These are phyloP conservation scores for Puccinia triticina DNA, from an alignment of 1,284 basidiomycete species.

Conservation along the genomic window DNA sequence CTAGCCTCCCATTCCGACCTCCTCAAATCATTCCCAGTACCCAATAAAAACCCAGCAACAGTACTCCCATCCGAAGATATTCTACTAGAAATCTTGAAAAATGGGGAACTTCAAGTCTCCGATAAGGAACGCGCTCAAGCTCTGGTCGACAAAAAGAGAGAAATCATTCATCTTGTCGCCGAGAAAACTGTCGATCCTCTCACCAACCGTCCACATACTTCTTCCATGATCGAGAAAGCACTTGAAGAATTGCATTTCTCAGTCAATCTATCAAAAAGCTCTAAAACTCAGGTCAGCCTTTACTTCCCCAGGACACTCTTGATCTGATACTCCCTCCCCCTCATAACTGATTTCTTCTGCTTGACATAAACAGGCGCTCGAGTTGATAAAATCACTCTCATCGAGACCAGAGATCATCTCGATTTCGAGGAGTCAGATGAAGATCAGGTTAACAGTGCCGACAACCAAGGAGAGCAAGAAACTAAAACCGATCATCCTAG, in stretches of 20 bases:
- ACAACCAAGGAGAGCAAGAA: slow-evolving; percentile 70
- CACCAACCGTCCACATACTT: slow-evolving; percentile 85
- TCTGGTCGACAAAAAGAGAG: slow-evolving; percentile 77
- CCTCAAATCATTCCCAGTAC: slow-evolving; percentile 85
- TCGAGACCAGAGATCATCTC: slow-evolving; percentile 79
- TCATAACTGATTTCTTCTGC: not conserved
- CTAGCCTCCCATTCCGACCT: slow-evolving; percentile 86
- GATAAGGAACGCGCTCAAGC: slow-evolving; percentile 96
- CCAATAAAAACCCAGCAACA: slow-evolving; percentile 58
- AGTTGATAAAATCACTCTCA: slow-evolving; percentile 78
- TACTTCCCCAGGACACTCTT: not conserved
- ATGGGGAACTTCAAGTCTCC: slow-evolving; percentile 94
- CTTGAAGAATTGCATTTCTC: slow-evolving; percentile 93
- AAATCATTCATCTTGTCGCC: slow-evolving; percentile 90
- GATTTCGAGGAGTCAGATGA: slow-evolving; percentile 89
- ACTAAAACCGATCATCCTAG: slow-evolving; percentile 73
- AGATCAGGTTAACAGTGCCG: slow-evolving; percentile 80
- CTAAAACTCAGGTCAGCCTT: slow-evolving; percentile 65
- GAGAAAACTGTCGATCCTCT: slow-evolving; percentile 93
- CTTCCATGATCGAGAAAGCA: slow-evolving; percentile 96
- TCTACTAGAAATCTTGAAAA: slow-evolving; percentile 89
- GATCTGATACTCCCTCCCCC: not conserved
- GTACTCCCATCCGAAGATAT: slow-evolving; percentile 64
- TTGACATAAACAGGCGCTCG: slow-evolving; percentile 70
- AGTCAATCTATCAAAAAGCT: slow-evolving; percentile 82